phyloP scores from a whole-genome alignment of 139 green algal species.

The Chlamydomonas eustigma region DNA sequence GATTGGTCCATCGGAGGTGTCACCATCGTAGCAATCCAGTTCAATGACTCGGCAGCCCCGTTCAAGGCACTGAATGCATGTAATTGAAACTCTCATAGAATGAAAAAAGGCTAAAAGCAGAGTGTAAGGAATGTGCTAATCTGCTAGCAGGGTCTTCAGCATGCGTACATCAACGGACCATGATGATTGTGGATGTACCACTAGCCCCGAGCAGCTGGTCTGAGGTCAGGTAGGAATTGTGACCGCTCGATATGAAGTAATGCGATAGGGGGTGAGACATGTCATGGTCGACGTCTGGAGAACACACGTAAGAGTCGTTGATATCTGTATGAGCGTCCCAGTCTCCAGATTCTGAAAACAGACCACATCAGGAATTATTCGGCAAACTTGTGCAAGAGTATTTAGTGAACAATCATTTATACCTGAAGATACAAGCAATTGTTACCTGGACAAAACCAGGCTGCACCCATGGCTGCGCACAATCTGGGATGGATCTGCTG shows the following conservation, averaged over 20 bases:
- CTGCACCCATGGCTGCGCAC: no score
- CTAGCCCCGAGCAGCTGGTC: slow-evolving; percentile 7
- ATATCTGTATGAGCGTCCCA: background rate
- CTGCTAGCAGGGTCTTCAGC: no score
- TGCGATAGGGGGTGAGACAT: background rate
- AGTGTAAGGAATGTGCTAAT: no score
- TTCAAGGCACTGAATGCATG: slow-evolving; percentile 65
- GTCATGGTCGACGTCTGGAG: background rate
- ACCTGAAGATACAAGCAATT: no score
- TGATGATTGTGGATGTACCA: background rate
- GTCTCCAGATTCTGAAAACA: background rate
- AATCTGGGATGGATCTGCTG: no score
- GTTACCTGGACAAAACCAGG: no score
- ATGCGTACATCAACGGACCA: background rate
- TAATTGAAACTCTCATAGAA: no score
- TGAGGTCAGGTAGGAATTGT: slow-evolving; percentile 12
- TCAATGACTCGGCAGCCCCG: slow-evolving; percentile 32
- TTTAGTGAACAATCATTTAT: no score
- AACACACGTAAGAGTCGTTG: background rate
- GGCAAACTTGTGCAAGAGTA: no score
- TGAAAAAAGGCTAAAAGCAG: no score
- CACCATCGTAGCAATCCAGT: slow-evolving; percentile 37
- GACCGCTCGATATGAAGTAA: slow-evolving; percentile 13
- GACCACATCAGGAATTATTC: no score
- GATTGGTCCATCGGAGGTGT: slow-evolving; percentile 2